Percentiles rank a stretch among this genome's conserved stretches.
Conservation (phyloP, 177 flowering plant genomes). For the Tripterygium wilfordii region DNA sequence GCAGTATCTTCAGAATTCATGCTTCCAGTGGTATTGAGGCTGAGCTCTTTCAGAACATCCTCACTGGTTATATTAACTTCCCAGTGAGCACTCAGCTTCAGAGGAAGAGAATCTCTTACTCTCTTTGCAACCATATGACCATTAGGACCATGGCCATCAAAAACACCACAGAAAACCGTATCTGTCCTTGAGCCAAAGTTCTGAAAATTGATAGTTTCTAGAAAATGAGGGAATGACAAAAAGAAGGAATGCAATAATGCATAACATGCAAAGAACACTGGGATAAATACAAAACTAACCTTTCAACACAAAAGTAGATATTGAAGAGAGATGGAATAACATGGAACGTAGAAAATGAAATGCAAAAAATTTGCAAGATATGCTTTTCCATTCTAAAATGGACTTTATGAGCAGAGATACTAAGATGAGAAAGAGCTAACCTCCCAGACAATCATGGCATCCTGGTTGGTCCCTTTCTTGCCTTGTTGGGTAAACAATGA, state of each 20-base stretch:
- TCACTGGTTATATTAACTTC: conserved; percentile 57
- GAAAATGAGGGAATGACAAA: no score
- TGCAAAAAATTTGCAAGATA: no score
- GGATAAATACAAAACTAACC: no score
- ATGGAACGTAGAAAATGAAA: neutral
- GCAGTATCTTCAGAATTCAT: conserved; percentile 57
- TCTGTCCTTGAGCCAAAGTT: conserved; percentile 83
- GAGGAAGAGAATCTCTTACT: conserved; percentile 92
- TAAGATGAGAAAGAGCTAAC: conserved; percentile 30
- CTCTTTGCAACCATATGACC: conserved; percentile 97
- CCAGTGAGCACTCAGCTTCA: conserved; percentile 81
- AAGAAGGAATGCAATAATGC: no score
- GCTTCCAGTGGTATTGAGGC: conserved; percentile 45
- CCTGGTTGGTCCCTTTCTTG: conserved; percentile 95
- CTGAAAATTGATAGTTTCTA: conserved; percentile 36
- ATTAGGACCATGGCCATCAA: conserved; percentile 97
- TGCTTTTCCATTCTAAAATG: no score
- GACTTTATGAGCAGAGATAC: no score
- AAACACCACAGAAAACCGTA: conserved; percentile 94
- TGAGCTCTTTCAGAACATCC: conserved; percentile 51
- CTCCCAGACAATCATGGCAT: conserved; percentile 99
- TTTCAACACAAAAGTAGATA: no score
- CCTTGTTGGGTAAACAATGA: conserved; percentile 91
- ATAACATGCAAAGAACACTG: no score
- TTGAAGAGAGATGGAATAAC: no score